Percentiles rank a stretch among this genome's conserved stretches.
Conservation (phyloP, 352 stramenopile species). For the Phytopythium litorale region DNA sequence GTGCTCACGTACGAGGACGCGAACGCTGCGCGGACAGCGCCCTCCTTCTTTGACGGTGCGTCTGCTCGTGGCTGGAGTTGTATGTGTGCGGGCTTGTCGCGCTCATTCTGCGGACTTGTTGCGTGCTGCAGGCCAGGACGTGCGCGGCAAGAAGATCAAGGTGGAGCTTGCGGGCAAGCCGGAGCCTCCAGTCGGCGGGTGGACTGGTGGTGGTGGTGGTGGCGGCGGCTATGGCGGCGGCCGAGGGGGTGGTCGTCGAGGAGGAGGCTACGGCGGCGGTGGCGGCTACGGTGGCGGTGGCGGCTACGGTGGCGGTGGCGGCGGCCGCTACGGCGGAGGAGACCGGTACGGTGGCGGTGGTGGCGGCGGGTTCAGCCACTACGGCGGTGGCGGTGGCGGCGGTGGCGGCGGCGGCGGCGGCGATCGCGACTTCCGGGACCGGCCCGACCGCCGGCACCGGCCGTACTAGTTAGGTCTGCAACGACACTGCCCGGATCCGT, state of each 20-base stretch:
- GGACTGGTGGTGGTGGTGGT: slow-evolving; percentile 47
- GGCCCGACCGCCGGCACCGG: slow-evolving; percentile 48
- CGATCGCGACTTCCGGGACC: slow-evolving; percentile 43
- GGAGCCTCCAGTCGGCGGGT: slow-evolving; percentile 70
- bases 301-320: slow-evolving; percentile 33
- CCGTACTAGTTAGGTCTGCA: slow-evolving; percentile 37
- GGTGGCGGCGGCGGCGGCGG: slow-evolving; percentile 29
- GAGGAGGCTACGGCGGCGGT: slow-evolving; percentile 34
- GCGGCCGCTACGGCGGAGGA: slow-evolving; percentile 20
- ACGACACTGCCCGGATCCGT: neutral
- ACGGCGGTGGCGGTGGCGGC: slow-evolving; percentile 17
- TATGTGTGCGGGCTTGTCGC: neutral
- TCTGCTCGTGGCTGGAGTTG: neutral
- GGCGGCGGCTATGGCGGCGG: slow-evolving; percentile 36
- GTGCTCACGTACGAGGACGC: slow-evolving; percentile 85
- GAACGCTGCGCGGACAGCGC: slow-evolving; percentile 76
- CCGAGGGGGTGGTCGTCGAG: slow-evolving; percentile 32
- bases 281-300: slow-evolving; percentile 30
- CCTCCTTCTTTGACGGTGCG: slow-evolving; percentile 80
- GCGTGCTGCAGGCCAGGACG: slow-evolving; percentile 43
- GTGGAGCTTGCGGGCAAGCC: slow-evolving; percentile 82
- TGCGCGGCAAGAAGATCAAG: slow-evolving; percentile 82
- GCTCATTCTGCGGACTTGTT: neutral
- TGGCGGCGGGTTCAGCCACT: slow-evolving; percentile 14
- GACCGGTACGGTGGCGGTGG: slow-evolving; percentile 30